Percentiles rank a stretch among this genome's conserved stretches.
These are phyloP conservation scores for Pterocarpus santalinus DNA, from an alignment of 306 rosid species.

Conservation along the genomic window DNA sequence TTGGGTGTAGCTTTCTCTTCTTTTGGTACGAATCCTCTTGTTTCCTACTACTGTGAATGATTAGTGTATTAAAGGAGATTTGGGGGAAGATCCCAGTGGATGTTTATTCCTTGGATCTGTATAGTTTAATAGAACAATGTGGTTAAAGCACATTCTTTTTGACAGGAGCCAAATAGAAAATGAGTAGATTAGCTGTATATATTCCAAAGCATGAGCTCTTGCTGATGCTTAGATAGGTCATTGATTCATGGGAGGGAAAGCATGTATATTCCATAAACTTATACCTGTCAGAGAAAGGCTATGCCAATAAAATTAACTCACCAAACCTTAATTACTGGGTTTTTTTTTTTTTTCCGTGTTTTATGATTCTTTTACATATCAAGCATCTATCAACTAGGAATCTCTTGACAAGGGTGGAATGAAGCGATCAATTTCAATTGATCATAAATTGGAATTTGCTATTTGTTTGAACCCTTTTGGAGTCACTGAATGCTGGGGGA, in stretches of 20 bases:
- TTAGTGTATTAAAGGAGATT: constrained; percentile 53
- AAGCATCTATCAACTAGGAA: constrained; percentile 36
- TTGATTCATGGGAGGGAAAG: constrained; percentile 17
- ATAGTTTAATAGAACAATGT: constrained; percentile 39
- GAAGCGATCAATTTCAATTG: constrained; percentile 34
- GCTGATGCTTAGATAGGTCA: not conserved
- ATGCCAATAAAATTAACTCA: constrained; percentile 34
- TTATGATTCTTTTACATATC: constrained; percentile 40
- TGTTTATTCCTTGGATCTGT: constrained; percentile 44
- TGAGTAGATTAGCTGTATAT: constrained; percentile 39
- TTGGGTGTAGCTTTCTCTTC: constrained; percentile 62
- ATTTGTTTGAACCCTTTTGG: constrained; percentile 32
- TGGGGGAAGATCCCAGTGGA: constrained; percentile 53
- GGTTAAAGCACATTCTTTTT: constrained; percentile 25
- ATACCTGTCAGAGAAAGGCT: constrained; percentile 18
- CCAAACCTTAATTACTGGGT: constrained; percentile 18
- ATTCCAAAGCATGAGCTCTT: constrained; percentile 26
- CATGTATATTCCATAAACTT: constrained; percentile 24
- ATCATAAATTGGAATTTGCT: not conserved
- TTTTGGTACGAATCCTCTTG: constrained; percentile 56
- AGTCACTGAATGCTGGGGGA: not conserved
- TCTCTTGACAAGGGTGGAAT: constrained; percentile 35
- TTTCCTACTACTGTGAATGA: constrained; percentile 56
- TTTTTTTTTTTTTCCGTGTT: not conserved
- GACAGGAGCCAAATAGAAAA: not conserved